Conservation (phyloP, 2,329 filamentous ascomycete species). For the Dactylellina parvicollis region DNA sequence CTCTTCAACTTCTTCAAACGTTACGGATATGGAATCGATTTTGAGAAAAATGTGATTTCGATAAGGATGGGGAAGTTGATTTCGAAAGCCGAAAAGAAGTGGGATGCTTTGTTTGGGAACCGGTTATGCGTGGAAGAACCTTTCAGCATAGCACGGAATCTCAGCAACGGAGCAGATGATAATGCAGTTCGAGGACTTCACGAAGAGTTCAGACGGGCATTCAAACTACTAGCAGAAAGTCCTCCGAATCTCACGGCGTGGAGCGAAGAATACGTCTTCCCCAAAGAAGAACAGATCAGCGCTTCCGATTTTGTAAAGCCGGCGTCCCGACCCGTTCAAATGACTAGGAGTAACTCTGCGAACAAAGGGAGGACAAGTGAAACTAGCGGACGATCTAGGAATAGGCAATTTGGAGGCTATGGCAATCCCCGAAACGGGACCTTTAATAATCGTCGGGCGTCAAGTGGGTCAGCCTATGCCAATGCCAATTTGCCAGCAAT, state of each 20-base stretch:
- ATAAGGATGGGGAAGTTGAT: slow-evolving; percentile 82
- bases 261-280: slow-evolving; percentile 88
- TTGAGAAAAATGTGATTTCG: slow-evolving; percentile 83
- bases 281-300: slow-evolving; percentile 74
- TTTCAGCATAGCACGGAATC: slow-evolving; percentile 87
- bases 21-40: slow-evolving; percentile 93
- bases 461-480: slow-evolving; percentile 33
- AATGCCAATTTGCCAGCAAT: slow-evolving; percentile 34
- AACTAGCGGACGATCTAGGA: slow-evolving; percentile 45
- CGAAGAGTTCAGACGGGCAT: slow-evolving; percentile 86
- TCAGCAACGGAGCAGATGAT: slow-evolving; percentile 96
- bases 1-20: slow-evolving; percentile 95
- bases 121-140: slow-evolving; percentile 94
- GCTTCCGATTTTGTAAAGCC: slow-evolving; percentile 54
- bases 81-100: slow-evolving; percentile 85
- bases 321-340: slow-evolving; percentile 56
- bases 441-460: slow-evolving; percentile 43
- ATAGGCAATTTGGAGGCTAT: slow-evolving; percentile 36
- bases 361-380: slow-evolving; percentile 54
- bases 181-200: slow-evolving; percentile 93
- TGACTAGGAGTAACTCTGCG: slow-evolving; percentile 55
- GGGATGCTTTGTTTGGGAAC: slow-evolving; percentile 82
- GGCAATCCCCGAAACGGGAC: slow-evolving; percentile 23
- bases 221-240: slow-evolving; percentile 76
- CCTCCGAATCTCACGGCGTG: slow-evolving; percentile 78